These are phyloP conservation scores for Botrytis fabae DNA, from an alignment of 2,329 filamentous ascomycete species.

Conservation along the genomic window DNA sequence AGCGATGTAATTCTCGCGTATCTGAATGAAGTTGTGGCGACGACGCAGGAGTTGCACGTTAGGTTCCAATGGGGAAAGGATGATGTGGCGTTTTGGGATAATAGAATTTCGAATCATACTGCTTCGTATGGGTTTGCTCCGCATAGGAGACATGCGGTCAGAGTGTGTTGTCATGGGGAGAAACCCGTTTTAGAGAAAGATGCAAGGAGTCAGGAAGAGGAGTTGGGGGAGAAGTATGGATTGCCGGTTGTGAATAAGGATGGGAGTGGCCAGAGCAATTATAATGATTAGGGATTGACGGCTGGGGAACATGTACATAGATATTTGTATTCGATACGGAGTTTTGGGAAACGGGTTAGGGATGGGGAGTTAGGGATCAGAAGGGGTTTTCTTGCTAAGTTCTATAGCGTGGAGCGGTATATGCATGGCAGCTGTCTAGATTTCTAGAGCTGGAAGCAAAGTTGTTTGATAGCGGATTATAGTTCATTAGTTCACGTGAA, in stretches of 20 bases:
- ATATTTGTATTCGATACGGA: neutral
- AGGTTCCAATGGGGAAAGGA: conserved; percentile 64
- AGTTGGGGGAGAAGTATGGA: conserved; percentile 49
- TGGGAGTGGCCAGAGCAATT: conserved; percentile 55
- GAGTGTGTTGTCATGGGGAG: conserved; percentile 41
- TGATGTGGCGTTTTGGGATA: conserved; percentile 70
- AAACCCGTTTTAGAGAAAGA: conserved; percentile 36
- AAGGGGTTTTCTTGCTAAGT: neutral
- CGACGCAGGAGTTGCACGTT: conserved; percentile 67
- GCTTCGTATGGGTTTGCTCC: conserved; percentile 58
- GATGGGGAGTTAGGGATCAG: neutral
- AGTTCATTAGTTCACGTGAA: neutral
- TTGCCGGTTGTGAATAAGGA: conserved; percentile 56
- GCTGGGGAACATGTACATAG: neutral
- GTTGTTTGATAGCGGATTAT: neutral
- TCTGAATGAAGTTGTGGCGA: conserved; percentile 55
- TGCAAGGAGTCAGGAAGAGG: conserved; percentile 55
- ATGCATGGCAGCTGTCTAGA: neutral
- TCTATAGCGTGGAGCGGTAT: neutral
- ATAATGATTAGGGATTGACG: conserved; percentile 49
- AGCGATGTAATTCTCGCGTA: conserved; percentile 52
- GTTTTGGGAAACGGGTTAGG: neutral
- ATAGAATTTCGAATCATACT: conserved; percentile 54
- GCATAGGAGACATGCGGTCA: conserved; percentile 54
- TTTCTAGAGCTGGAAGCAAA: neutral